These are phyloP conservation scores for Theobroma cacao DNA, from an alignment of 345 rosid species.

Conservation along the genomic window DNA sequence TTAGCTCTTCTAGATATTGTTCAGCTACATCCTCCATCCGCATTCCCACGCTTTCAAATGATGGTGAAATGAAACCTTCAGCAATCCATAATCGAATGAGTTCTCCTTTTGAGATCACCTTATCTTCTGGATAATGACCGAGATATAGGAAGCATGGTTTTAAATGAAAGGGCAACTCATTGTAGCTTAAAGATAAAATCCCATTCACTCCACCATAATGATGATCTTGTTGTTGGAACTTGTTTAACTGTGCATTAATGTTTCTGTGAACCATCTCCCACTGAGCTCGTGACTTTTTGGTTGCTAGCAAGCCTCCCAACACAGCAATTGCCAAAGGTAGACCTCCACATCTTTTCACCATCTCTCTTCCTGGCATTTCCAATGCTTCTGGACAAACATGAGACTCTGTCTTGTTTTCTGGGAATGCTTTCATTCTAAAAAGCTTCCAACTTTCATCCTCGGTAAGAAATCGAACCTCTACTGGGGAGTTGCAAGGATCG, in stretches of 20 bases:
- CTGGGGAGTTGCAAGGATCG: not conserved
- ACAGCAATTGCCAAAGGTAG: constrained; percentile 22
- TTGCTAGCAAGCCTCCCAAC: constrained; percentile 9
- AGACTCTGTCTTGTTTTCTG: not conserved
- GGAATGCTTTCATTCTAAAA: not conserved
- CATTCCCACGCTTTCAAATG: not conserved
- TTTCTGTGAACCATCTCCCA: not conserved
- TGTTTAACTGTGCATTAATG: not conserved
- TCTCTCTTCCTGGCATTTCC: not conserved
- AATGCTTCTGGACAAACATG: not conserved
- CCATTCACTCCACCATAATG: not conserved
- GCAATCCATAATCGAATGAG: constrained; percentile 20
- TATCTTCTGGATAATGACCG: constrained; percentile 24
- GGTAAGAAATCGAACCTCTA: not conserved
- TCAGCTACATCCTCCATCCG: constrained; percentile 23
- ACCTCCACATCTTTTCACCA: constrained; percentile 18
- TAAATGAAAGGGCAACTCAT: constrained; percentile 27
- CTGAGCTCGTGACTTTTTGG: not conserved
- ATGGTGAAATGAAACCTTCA: constrained; percentile 14
- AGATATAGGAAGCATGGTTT: constrained; percentile 34
- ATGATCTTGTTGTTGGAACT: not conserved
- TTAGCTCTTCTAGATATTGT: constrained; percentile 21
- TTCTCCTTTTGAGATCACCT: constrained; percentile 4
- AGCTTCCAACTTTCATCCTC: constrained; percentile 8
- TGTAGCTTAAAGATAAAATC: constrained; percentile 28